Conservation (phyloP, 441 rosid genomes). For the Geranium incanum region DNA sequence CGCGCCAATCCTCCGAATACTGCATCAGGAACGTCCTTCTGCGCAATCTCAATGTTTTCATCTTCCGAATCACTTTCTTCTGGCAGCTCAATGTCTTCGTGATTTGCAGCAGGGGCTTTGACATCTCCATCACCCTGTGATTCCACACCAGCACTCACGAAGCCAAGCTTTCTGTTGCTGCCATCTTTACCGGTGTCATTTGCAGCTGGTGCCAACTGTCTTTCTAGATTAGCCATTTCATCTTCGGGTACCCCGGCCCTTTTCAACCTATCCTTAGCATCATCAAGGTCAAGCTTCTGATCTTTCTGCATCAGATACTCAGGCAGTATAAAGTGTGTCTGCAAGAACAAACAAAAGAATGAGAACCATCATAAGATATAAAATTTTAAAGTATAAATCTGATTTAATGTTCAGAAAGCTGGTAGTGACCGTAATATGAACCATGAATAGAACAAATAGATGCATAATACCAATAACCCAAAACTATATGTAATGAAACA, state of each 20-base stretch:
- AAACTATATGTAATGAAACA: not conserved
- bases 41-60: slow-evolving; percentile 62
- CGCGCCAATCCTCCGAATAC: slow-evolving; percentile 73
- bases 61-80: slow-evolving; percentile 75
- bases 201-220: slow-evolving; percentile 58
- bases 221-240: slow-evolving; percentile 89
- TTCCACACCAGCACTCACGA: slow-evolving; percentile 87
- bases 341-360: not conserved
- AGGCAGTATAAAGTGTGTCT: not conserved
- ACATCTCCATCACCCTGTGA: slow-evolving; percentile 42
- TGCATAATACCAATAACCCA: not conserved
- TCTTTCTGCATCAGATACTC: slow-evolving; percentile 29
- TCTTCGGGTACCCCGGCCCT: slow-evolving; percentile 73
- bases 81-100: slow-evolving; percentile 78
- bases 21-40: slow-evolving; percentile 73
- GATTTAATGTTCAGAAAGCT: not conserved
- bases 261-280: slow-evolving; percentile 79
- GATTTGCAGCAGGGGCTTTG: slow-evolving; percentile 33
- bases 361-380: slow-evolving; percentile 2
- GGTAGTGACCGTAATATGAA: not conserved
- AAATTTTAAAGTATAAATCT: not conserved
- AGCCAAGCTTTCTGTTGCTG: slow-evolving; percentile 54
- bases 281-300: slow-evolving; percentile 61
- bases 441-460: not conserved
- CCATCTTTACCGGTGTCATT: slow-evolving; percentile 35